Conservation (phyloP, 2,329 filamentous ascomycete species). For the Talaromyces sp. region DNA sequence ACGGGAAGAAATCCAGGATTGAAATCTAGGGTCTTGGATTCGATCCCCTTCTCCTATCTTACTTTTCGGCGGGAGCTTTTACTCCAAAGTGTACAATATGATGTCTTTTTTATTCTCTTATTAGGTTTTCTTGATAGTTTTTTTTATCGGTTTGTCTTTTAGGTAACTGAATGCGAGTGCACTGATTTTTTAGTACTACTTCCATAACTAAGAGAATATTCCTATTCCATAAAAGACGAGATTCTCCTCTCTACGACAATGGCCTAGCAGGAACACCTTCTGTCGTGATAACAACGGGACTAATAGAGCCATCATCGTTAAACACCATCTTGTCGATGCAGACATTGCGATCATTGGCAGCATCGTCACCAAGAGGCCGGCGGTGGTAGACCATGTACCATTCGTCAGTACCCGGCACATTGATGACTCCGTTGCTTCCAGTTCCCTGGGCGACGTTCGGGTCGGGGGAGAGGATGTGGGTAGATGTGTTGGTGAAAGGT, state of each 20-base stretch:
- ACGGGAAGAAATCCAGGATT: background rate
- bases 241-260: background rate
- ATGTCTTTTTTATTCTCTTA: no score
- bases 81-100: no score
- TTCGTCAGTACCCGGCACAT: conserved; percentile 30
- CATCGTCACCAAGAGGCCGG: conserved; percentile 38
- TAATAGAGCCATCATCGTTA: conserved; percentile 37
- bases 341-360: conserved; percentile 42
- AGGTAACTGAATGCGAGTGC: background rate
- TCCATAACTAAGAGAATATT: background rate
- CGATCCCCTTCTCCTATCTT: no score
- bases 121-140: no score
- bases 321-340: conserved; percentile 48
- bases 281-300: conserved; percentile 35
- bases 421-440: conserved; percentile 39
- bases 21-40: no score
- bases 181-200: background rate
- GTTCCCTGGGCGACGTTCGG: conserved; percentile 25
- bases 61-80: no score
- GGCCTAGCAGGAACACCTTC: conserved; percentile 17
- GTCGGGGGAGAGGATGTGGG: conserved; percentile 31
- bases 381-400: conserved; percentile 46
- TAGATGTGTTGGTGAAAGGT: conserved; percentile 32
- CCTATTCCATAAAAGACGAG: background rate
- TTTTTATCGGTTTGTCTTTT: no score